Conservation (phyloP, 2,329 filamentous ascomycete species). For the Fusarium scirpi region DNA sequence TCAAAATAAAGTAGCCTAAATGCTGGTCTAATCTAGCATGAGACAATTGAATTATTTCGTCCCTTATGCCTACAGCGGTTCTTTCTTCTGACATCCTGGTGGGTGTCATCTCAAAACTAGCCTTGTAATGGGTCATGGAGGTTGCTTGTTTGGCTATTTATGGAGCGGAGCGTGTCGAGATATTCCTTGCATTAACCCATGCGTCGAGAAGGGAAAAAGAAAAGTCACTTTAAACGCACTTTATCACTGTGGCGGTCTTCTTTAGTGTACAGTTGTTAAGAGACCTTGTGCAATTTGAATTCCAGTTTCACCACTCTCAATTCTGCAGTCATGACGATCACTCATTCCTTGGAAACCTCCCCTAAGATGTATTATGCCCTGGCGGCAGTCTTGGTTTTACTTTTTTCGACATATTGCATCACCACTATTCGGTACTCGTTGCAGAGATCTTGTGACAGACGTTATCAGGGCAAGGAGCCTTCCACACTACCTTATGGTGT, state of each 20-base stretch:
- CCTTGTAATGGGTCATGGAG: background rate
- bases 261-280: conserved; percentile 10
- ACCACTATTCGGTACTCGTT: conserved; percentile 32
- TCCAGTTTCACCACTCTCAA: background rate
- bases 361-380: conserved; percentile 6
- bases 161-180: background rate
- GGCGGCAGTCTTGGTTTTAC: conserved; percentile 5
- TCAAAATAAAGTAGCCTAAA: too few species aligned
- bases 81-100: too few species aligned
- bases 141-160: background rate
- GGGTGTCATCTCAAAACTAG: background rate
- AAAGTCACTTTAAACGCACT: background rate
- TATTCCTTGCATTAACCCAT: conserved; percentile 16
- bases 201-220: background rate
- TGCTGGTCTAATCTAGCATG: too few species aligned
- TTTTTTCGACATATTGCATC: conserved; percentile 31
- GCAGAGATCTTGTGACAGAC: conserved; percentile 24
- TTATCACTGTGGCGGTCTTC: conserved; percentile 2
- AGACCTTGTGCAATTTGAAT: background rate
- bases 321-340: conserved; percentile 11
- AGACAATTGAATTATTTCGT: too few species aligned
- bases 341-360: background rate
- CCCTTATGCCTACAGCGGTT: too few species aligned
- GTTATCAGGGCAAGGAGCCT: conserved; percentile 36
- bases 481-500: conserved; percentile 33